Percentiles rank a stretch among this genome's conserved stretches.
Conservation (phyloP, 23 red algal species). For the Gracilaria gracilis region DNA sequence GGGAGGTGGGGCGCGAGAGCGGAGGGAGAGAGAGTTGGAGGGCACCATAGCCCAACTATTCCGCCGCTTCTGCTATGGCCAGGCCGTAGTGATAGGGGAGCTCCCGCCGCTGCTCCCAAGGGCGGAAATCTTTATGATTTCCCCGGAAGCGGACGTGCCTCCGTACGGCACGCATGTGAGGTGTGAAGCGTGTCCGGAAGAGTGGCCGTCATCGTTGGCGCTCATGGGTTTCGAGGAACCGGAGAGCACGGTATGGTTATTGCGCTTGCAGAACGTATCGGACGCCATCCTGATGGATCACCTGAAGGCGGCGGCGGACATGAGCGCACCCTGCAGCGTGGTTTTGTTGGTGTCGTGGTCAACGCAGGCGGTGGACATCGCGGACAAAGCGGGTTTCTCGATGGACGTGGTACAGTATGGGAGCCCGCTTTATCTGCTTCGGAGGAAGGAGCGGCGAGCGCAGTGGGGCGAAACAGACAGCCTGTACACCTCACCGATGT, state of each 20-base stretch:
- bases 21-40: not conserved
- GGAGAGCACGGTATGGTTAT: not conserved
- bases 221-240: not conserved
- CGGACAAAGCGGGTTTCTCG: not conserved
- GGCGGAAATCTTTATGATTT: not conserved
- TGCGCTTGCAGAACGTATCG: not conserved
- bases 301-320: not conserved
- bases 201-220: not conserved
- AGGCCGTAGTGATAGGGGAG: constrained; percentile 4
- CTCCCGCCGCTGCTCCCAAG: not conserved
- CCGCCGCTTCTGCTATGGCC: not conserved
- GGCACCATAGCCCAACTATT: not conserved
- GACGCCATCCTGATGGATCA: not conserved
- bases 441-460: constrained; percentile 5
- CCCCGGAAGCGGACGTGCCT: not conserved
- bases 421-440: not conserved
- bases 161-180: not conserved
- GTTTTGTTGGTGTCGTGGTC: constrained; percentile 3
- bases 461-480: not conserved
- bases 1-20: not conserved
- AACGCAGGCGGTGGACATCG: not conserved
- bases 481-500: not conserved
- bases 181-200: not conserved
- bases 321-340: constrained; percentile 15
- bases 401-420: not conserved